phyloP scores from a whole-genome alignment of 2,329 filamentous ascomycete species.

The Aspergillus phoenicis region DNA sequence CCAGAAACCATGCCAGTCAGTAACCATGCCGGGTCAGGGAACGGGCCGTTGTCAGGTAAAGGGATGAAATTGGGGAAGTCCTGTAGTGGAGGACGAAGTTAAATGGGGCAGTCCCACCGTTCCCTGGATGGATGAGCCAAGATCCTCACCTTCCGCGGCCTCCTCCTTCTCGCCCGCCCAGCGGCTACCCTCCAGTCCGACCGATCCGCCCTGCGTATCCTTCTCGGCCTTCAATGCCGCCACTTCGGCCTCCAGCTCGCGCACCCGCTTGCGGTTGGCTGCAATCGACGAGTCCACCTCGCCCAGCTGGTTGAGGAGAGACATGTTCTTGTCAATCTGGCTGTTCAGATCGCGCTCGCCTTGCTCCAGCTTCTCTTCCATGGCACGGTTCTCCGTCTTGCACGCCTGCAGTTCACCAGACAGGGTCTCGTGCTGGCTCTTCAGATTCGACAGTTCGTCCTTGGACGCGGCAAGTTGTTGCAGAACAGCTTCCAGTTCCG shows the following conservation, averaged over 20 bases:
- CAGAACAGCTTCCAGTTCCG: conserved; percentile 66
- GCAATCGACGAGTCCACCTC: conserved; percentile 42
- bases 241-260: conserved; percentile 44
- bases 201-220: conserved; percentile 32
- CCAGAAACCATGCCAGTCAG: conserved; percentile 23
- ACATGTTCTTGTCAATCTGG: conserved; percentile 47
- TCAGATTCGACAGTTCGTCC: conserved; percentile 37
- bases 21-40: conserved; percentile 18
- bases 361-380: conserved; percentile 37
- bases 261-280: conserved; percentile 38
- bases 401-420: conserved; percentile 37
- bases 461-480: conserved; percentile 48
- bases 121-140: conserved; percentile 52
- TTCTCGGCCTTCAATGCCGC: conserved; percentile 38
- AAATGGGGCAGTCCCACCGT: conserved; percentile 50
- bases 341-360: conserved; percentile 42
- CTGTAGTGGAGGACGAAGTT: neutral
- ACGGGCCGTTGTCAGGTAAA: conserved; percentile 32
- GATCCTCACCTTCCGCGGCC: conserved; percentile 50
- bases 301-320: conserved; percentile 41
- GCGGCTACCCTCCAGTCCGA: conserved; percentile 43
- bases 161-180: conserved; percentile 43
- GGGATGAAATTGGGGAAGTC: conserved; percentile 34
- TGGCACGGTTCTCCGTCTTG: conserved; percentile 30
- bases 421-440: conserved; percentile 33